These are phyloP conservation scores for Blastobotrys arbuscula DNA, from an alignment of 1,139 yeast genomes.

Conservation along the genomic window DNA sequence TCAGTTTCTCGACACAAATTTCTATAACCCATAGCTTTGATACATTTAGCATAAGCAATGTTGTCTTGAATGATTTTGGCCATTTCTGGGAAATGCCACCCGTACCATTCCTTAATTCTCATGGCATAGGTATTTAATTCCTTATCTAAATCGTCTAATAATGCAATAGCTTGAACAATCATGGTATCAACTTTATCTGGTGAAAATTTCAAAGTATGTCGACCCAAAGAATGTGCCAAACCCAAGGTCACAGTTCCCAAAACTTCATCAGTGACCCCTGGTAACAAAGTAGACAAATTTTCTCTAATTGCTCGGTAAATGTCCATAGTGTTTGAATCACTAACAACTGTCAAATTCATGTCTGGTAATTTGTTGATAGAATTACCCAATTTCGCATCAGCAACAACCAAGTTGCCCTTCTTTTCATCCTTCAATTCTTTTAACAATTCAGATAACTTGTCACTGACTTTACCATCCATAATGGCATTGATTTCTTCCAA, in stretches of 20 bases:
- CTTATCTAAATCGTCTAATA: constrained; percentile 93
- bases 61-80: constrained; percentile 96
- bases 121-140: constrained; percentile 96
- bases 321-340: constrained; percentile 93
- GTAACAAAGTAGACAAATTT: constrained; percentile 85
- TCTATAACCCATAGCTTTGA: constrained; percentile 91
- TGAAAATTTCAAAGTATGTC: constrained; percentile 94
- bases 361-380: constrained; percentile 89
- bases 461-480: constrained; percentile 89
- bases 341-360: constrained; percentile 76
- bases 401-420: constrained; percentile 84
- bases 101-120: constrained; percentile 99
- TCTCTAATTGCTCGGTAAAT: constrained; percentile 93
- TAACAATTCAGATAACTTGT: constrained; percentile 69
- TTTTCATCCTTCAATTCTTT: constrained; percentile 81
- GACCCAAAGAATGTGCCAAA: constrained; percentile 88
- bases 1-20: constrained; percentile 86
- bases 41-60: constrained; percentile 69
- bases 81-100: constrained; percentile 99
- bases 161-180: constrained; percentile 98
- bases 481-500: constrained; percentile 91
- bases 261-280: constrained; percentile 83
- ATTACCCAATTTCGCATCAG: constrained; percentile 93
- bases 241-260: constrained; percentile 93
- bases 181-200: constrained; percentile 98